Evolutionary conservation across 2,329 filamentous ascomycete species (phyloP).

Genomic region (Xylariales sp.): DNA sequence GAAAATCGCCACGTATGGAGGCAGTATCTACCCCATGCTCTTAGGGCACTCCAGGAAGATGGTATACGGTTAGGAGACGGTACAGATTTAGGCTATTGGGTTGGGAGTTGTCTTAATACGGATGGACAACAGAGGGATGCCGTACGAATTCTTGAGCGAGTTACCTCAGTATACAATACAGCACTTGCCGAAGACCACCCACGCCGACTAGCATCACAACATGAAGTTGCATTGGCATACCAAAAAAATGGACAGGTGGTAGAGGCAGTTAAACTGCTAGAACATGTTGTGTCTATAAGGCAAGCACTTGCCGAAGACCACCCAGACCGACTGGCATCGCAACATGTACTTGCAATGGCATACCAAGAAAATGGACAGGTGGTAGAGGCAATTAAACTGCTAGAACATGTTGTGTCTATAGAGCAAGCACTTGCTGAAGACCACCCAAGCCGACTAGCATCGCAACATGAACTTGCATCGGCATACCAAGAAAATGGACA

Average conservation of each 20-base stretch:
- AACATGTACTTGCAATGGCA: background rate
- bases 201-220: too few relatives aligned
- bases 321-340: background rate
- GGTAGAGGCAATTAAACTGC: background rate
- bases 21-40: conserved; percentile 19
- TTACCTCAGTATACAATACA: background rate
- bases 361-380: background rate
- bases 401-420: background rate
- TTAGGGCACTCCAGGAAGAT: conserved; percentile 6
- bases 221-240: too few relatives aligned
- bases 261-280: too few relatives aligned
- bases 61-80: background rate
- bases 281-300: background rate
- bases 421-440: background rate
- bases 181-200: background rate
- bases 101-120: conserved; percentile 2
- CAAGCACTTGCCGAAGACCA: background rate
- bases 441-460: background rate
- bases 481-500: background rate
- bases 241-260: too few relatives aligned
- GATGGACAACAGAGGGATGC: conserved; percentile 13
- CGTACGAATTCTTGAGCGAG: conserved; percentile 1
- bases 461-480: background rate
- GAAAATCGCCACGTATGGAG: conserved; percentile 20
- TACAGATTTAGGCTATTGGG: background rate